These are phyloP conservation scores for Wickerhamiella kurtzmanii DNA, from an alignment of 805 yeast species.

Conservation along the genomic window DNA sequence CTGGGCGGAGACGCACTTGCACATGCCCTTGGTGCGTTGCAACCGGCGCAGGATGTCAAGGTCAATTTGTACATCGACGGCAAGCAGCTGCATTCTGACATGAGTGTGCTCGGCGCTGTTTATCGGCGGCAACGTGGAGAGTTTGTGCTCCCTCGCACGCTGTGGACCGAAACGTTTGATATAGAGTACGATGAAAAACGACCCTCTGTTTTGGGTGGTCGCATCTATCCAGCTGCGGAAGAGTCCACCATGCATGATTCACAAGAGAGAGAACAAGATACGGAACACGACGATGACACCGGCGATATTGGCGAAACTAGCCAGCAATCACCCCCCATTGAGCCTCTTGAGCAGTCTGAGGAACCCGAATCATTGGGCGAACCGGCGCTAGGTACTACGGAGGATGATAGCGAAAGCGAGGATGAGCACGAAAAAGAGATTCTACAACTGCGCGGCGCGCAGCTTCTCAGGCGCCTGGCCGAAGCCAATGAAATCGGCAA, in stretches of 20 bases:
- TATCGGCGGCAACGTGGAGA: conserved; percentile 3
- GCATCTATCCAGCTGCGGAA: too few species aligned
- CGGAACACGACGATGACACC: not conserved
- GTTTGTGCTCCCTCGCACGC: conserved; percentile 4
- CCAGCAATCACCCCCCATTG: not conserved
- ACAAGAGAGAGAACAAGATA: not conserved
- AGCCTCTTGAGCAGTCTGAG: not conserved
- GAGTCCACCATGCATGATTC: too few species aligned
- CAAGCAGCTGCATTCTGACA: conserved; percentile 5
- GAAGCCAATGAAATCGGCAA: not conserved
- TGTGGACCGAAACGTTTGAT: conserved; percentile 48
- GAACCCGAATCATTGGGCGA: not conserved
- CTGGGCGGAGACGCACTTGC: not conserved
- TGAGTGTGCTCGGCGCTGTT: conserved; percentile 10
- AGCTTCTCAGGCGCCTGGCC: not conserved
- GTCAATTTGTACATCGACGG: conserved; percentile 5
- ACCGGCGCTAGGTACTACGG: too few species aligned
- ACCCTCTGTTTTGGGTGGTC: too few species aligned
- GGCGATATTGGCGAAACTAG: not conserved
- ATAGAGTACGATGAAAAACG: not conserved
- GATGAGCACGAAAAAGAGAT: not conserved
- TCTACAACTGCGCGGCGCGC: not conserved
- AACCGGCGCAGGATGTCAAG: not conserved
- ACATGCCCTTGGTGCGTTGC: conserved; percentile 4
- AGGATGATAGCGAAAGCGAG: not conserved